phyloP scores from a whole-genome alignment of 2,329 filamentous ascomycete species.

The Penicillium corylophilum region DNA sequence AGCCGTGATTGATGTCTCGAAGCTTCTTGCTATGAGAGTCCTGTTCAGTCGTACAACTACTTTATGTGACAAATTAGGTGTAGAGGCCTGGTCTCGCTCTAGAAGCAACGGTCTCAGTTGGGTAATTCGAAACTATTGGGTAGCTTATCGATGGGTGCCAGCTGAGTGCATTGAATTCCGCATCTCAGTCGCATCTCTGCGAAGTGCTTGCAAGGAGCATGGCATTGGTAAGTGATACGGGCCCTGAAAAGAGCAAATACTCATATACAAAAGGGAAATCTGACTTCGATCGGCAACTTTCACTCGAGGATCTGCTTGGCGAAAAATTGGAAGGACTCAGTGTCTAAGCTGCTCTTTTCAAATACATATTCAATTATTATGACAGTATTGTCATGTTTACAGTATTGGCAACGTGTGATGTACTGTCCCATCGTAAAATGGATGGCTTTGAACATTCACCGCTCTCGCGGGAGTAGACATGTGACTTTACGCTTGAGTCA shows the following conservation, averaged over 20 bases:
- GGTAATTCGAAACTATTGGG: conserved; percentile 9
- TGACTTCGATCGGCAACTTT: conserved; percentile 3
- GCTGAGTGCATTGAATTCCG: conserved; percentile 8
- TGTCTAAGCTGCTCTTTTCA: background rate
- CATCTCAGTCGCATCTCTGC: conserved; percentile 4
- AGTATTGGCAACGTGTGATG: too few relatives aligned
- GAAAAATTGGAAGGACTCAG: background rate
- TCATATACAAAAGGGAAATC: conserved; percentile 1
- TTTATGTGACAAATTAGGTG: conserved; percentile 3
- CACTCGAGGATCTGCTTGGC: background rate
- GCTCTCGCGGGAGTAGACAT: too few relatives aligned
- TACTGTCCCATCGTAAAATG: too few relatives aligned
- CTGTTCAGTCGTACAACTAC: conserved; percentile 10
- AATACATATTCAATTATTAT: too few relatives aligned
- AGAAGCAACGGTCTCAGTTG: background rate
- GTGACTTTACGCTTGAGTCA: too few relatives aligned
- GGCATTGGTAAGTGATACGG: conserved; percentile 7
- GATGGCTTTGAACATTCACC: too few relatives aligned
- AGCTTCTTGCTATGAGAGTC: conserved; percentile 9
- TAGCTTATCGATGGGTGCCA: conserved; percentile 9
- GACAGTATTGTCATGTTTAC: too few relatives aligned
- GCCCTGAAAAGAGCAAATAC: background rate
- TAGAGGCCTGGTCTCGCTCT: background rate
- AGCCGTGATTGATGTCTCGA: conserved; percentile 10
- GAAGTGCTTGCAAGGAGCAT: conserved; percentile 4